Evolutionary conservation across 495 filamentous ascomycete genomes (phyloP), one percentile per base, ranked within the genome.

Genomic region (Recurvomyces mirabilis): DNA sequence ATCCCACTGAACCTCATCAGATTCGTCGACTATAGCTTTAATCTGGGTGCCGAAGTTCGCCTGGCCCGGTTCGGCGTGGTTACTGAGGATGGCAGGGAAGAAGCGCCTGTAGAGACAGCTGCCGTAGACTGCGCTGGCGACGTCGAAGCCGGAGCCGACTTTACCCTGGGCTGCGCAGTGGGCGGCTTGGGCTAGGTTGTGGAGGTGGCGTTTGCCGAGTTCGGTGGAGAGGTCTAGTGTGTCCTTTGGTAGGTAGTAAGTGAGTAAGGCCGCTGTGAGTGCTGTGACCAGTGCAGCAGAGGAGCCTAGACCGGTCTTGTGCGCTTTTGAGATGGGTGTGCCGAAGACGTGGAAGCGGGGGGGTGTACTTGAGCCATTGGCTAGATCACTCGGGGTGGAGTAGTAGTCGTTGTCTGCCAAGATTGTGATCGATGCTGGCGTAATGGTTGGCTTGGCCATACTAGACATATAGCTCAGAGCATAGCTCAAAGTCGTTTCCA

Each of bases 91-190:
- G 2, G 71, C 66, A 0, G 91, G 86, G 0, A 85, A 89, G 68
- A 96, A 98, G 21, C 91, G 82, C 17, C 79, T 74, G 70, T 98
- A 98, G 5, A 82, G 65, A 56, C 86, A 94, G 15, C 82, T 84
- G 12, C 91, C 91, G 56, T 87, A 94, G 26, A 91, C 82, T 10
- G 91, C 91, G 26, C 82, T 76, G 0, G 89, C 93, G n/a, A 98
- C 83, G 61, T 98, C 91, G 55, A 98, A 98, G 21, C 91, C 91
- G 2, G 82, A 88, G 36, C 91, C 91, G 5, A 98, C 78, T 62
- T 96, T 98, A 18, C 91, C 91, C 63, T 98, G 91, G 0, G 91
- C 91, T 2, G 89, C 85, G 59, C 89, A 94, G 66, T 98, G 91
- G 1, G 87, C 81, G 4, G 82, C 81, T 66, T 98, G 91, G 5